Evolutionary conservation across 139 green algal genomes (phyloP), one percentile per base, ranked within the genome.

Genomic region (Haematococcus lacustris): DNA sequence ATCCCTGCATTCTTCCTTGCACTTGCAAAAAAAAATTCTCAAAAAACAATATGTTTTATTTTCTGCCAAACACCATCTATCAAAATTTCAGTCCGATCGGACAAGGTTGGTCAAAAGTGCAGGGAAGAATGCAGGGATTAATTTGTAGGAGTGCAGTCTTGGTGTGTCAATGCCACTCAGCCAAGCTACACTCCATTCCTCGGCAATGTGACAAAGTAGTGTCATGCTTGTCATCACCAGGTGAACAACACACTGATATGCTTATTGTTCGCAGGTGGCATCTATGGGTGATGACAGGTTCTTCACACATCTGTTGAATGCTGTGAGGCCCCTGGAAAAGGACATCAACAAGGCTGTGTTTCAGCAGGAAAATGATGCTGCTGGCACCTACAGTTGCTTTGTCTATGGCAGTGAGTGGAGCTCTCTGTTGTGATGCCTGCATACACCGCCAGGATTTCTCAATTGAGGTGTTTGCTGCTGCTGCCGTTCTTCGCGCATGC

Each of bases 231-330:
- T n/a, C n/a, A n/a, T n/a, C n/a, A n/a, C n/a, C n/a, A n/a, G n/a
- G n/a, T n/a, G n/a, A 35, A 38, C 7, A 51, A 64, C 26, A 26
- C 23, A 4, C 32, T 61, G 28, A 17, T 39, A 2, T 51, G 21
- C 66, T 3, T 30, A 40, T 68, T 38, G 34, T 59, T 51, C 35
- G 25, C 51, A 23, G 1, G 0, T 7, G n/a, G n/a, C n/a, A n/a
- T n/a, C n/a, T n/a, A n/a, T n/a, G n/a, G n/a, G n/a, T 62, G 51
- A 71, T 61, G 51, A 72, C 61, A 70, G 21, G 13, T 71, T 75
- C 51, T 26, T 68, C 47, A 68, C 68, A 25, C 60, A 38, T 25
- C 39, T 35, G 26, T 65, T 71, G 26, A 60, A 60, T 28, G 2
- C 25, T 3, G 28, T 71, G 3, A 39, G 30, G 28, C 23, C 34